These are phyloP conservation scores for Lactarius evosmus DNA, from an alignment of 768 basidiomycete species.

Conservation along the genomic window DNA sequence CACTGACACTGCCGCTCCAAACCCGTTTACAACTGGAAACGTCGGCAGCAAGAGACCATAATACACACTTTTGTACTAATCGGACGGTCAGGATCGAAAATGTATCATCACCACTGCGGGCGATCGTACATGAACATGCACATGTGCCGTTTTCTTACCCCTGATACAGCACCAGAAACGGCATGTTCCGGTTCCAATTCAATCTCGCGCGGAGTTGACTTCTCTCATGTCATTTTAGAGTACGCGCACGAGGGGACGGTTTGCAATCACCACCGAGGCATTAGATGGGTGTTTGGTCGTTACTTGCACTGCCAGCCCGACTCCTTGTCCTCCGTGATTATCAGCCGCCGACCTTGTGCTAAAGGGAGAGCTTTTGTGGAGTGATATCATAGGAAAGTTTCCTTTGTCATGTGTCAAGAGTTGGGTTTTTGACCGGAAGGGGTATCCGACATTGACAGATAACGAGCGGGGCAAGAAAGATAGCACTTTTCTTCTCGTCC, in stretches of 20 bases:
- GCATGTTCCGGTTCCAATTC: conserved; percentile 19
- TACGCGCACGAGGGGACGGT: conserved; percentile 7
- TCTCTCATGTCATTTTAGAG: conserved; percentile 13
- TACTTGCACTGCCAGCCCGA: conserved; percentile 11
- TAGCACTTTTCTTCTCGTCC: neutral
- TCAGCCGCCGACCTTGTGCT: neutral
- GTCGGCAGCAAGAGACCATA: neutral
- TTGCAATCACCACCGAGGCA: conserved; percentile 13
- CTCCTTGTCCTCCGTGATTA: neutral
- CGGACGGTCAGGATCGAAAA: conserved; percentile 12
- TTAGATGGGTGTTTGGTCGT: conserved; percentile 1
- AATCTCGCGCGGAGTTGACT: conserved; percentile 12
- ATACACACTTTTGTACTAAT: neutral
- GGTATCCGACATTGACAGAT: conserved; percentile 4
- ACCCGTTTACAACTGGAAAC: conserved; percentile 16
- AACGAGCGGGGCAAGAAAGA: conserved; percentile 6
- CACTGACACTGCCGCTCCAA: neutral
- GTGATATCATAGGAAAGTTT: no score
- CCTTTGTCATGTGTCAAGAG: conserved; percentile 4
- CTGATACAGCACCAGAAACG: conserved; percentile 21
- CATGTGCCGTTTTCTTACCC: conserved; percentile 20
- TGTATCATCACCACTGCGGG: conserved; percentile 15
- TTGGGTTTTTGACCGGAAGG: conserved; percentile 14
- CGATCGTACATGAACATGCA: conserved; percentile 16
- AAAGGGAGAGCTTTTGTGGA: neutral